Percentiles rank a stretch among this genome's conserved stretches.
phyloP scores from a whole-genome alignment of 2,329 filamentous ascomycete genomes.

The Ceratocystis cacaofunesta region DNA sequence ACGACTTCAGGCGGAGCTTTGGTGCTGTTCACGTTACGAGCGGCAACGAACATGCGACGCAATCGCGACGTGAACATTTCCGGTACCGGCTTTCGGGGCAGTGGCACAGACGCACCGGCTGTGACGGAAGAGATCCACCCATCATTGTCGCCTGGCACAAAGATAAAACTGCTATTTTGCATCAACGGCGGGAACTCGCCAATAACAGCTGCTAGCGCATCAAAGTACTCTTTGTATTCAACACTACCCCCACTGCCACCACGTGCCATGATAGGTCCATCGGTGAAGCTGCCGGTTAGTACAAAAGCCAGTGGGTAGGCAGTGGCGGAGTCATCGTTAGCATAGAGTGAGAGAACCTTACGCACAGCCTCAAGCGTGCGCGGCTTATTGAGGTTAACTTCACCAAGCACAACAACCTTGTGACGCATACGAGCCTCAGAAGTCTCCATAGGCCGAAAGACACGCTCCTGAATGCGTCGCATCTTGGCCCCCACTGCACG shows the following conservation, averaged over 20 bases:
- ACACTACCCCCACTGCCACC: conserved; percentile 62
- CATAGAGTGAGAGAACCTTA: conserved; percentile 64
- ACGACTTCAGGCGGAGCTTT: conserved; percentile 54
- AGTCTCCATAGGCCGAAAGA: conserved; percentile 35
- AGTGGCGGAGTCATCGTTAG: conserved; percentile 44
- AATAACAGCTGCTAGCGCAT: conserved; percentile 67
- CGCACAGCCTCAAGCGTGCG: conserved; percentile 66
- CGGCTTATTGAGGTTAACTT: conserved; percentile 74
- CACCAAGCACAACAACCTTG: conserved; percentile 62
- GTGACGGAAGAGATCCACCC: conserved; percentile 87
- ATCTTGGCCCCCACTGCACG: conserved; percentile 69
- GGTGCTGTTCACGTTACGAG: conserved; percentile 46
- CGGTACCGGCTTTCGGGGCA: conserved; percentile 61
- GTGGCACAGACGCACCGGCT: conserved; percentile 53
- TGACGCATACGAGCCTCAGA: conserved; percentile 28
- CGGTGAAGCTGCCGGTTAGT: conserved; percentile 70
- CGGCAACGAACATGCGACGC: conserved; percentile 61
- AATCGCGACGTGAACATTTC: conserved; percentile 83
- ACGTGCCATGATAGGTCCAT: conserved; percentile 48
- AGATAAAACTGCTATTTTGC: conserved; percentile 68
- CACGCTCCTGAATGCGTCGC: conserved; percentile 59
- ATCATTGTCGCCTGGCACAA: conserved; percentile 92
- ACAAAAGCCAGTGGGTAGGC: conserved; percentile 65
- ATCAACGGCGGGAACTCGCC: conserved; percentile 72
- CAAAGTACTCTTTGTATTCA: conserved; percentile 94